These are phyloP conservation scores for Apiospora koreana DNA, from an alignment of 2,329 filamentous ascomycete species.

Conservation along the genomic window DNA sequence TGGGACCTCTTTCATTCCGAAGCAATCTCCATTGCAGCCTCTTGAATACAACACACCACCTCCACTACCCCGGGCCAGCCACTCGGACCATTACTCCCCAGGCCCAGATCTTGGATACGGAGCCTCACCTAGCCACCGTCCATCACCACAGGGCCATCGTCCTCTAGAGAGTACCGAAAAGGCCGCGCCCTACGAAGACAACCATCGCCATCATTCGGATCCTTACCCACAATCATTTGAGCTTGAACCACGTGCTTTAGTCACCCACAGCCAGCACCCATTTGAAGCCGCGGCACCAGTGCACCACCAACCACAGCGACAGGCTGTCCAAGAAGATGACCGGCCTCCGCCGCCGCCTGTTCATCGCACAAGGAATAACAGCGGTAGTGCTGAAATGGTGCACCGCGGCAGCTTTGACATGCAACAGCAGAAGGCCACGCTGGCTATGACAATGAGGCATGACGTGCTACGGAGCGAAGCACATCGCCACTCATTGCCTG, in stretches of 20 bases:
- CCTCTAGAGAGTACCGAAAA: slow-evolving; percentile 25
- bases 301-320: slow-evolving; percentile 28
- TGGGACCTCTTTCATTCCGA: slow-evolving; percentile 43
- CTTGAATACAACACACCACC: slow-evolving; percentile 51
- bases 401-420: slow-evolving; percentile 43
- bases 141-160: slow-evolving; percentile 34
- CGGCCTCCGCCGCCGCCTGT: slow-evolving; percentile 58
- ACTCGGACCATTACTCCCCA: slow-evolving; percentile 39
- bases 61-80: slow-evolving; percentile 32
- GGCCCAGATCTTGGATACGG: slow-evolving; percentile 30
- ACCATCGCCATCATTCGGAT: slow-evolving; percentile 35
- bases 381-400: slow-evolving; percentile 38
- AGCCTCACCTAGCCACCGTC: slow-evolving; percentile 40
- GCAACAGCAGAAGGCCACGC: slow-evolving; percentile 42
- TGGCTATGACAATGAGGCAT: slow-evolving; percentile 57
- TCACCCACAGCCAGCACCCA: slow-evolving; percentile 19
- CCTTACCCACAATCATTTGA: slow-evolving; percentile 33
- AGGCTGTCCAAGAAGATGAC: slow-evolving; percentile 40
- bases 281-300: slow-evolving; percentile 24
- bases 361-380: slow-evolving; percentile 51
- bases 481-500: slow-evolving; percentile 49
- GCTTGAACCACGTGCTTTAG: slow-evolving; percentile 23
- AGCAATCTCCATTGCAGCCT: slow-evolving; percentile 54
- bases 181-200: slow-evolving; percentile 27
- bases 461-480: slow-evolving; percentile 60